phyloP scores from a whole-genome alignment of 306 rosid species.

The Urtica urens region DNA sequence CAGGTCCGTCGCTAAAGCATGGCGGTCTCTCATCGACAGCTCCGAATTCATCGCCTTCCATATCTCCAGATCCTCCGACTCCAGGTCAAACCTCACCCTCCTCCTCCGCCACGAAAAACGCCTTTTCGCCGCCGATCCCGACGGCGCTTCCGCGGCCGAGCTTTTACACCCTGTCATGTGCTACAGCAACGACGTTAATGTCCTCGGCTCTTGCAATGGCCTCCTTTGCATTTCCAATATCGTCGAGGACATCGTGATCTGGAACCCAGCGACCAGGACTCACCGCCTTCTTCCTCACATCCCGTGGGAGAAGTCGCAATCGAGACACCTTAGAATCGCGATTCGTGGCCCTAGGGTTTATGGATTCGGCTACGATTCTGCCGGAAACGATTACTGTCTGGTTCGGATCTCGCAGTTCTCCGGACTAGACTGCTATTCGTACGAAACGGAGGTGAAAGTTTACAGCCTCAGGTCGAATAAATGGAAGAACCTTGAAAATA shows the following conservation, averaged over 20 bases:
- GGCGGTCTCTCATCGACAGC: conserved; percentile 41
- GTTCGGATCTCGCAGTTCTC: conserved; percentile 47
- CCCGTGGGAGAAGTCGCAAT: conserved; percentile 15
- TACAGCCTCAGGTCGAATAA: conserved; percentile 31
- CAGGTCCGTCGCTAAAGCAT: conserved; percentile 30
- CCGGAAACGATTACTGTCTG: conserved; percentile 34
- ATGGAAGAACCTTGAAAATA: conserved; percentile 36
- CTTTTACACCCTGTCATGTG: conserved; percentile 76
- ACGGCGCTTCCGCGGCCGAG: conserved; percentile 8
- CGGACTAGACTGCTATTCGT: conserved; percentile 20
- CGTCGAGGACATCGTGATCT: conserved; percentile 66
- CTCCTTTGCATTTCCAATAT: conserved; percentile 59
- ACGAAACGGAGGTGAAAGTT: conserved; percentile 34
- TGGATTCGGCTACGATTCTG: conserved; percentile 52
- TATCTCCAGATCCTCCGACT: conserved; percentile 13
- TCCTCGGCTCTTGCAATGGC: conserved; percentile 56
- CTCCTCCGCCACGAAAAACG: conserved; percentile 30
- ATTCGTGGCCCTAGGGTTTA: conserved; percentile 33
- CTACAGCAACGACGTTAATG: conserved; percentile 49
- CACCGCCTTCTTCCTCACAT: conserved; percentile 36
- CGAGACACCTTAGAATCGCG: too few species aligned
- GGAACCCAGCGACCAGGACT: conserved; percentile 50
- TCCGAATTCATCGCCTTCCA: conserved; percentile 31
- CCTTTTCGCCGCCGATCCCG: conserved; percentile 27
- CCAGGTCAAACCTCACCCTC: conserved; percentile 18